These are phyloP conservation scores for Aspergillus puulaauensis DNA, from an alignment of 2,329 filamentous ascomycete genomes.

Conservation along the genomic window DNA sequence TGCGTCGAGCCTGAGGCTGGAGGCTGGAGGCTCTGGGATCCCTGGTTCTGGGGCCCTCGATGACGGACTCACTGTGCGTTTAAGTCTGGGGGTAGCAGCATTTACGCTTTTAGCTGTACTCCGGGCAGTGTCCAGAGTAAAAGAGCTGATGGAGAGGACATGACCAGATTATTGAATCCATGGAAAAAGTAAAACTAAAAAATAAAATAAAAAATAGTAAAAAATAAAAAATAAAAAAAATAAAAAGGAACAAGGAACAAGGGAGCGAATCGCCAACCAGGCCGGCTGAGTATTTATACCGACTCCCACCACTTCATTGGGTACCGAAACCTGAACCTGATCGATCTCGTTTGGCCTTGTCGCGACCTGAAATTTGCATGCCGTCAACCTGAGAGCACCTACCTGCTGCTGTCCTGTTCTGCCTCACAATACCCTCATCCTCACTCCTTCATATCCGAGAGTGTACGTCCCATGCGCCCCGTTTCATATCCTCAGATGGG, in stretches of 20 bases:
- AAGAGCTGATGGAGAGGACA: too few relatives aligned
- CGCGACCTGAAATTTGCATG: neutral
- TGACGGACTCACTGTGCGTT: neutral
- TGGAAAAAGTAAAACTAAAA: slow-evolving; percentile 4
- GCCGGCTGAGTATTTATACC: slow-evolving; percentile 1
- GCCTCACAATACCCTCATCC: neutral
- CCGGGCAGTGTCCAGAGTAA: neutral
- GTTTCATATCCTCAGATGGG: slow-evolving; percentile 26
- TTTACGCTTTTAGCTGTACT: neutral
- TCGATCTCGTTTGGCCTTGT: slow-evolving; percentile 10
- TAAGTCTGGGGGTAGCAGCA: too few relatives aligned
- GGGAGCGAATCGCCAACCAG: neutral
- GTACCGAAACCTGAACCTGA: slow-evolving; percentile 22
- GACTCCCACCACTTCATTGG: slow-evolving; percentile 13
- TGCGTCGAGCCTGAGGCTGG: slow-evolving; percentile 5
- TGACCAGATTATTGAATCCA: neutral
- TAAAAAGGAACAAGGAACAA: slow-evolving; percentile 1
- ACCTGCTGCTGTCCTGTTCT: neutral
- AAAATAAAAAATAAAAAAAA: slow-evolving; percentile 4
- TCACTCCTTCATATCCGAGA: slow-evolving; percentile 5
- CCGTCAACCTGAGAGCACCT: neutral
- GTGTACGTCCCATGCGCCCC: slow-evolving; percentile 20
- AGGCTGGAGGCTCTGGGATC: neutral
- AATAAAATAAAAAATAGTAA: neutral
- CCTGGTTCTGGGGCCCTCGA: neutral